Base-by-base conservation (phyloP, 225 moss, liverwort and hornwort species). In the Sphagnum contortum region DNA sequence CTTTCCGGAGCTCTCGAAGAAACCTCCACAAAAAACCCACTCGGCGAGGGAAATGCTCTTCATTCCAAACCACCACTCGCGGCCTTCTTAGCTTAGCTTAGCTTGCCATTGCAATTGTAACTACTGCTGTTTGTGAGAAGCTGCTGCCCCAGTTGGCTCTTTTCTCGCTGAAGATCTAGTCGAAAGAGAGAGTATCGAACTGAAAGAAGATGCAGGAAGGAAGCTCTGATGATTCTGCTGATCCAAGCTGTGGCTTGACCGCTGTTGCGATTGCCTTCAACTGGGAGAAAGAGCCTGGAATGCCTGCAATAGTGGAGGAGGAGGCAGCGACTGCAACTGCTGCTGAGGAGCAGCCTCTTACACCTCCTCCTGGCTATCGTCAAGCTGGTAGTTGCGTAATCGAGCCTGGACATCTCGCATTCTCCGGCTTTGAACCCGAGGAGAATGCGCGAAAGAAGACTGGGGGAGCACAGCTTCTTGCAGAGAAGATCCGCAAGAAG, bases 241-340 rank as follows among this genome's bases (percentile, higher is more conserved):
- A 47, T 11, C 52, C 63, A 11, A 64, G 68, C 10, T 69, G 52
- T 52, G 83, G 62, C 11, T 44, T 44, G 60, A 4, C 76, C 63
- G 74, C 77, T 46, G 79, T 71, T 3, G 83, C 72, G 2, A 69
- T 83, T 2, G 76, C 83, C 1, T 83, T 80, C 9, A 70, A 79
- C 47, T 83, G 83, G 83, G 83, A 83, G 52, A 68, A 71, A 1
- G 70, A 69, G 48, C 83, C 83, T 45, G 83, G 83, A 1, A 80
- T 68, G 54, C 83, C 77, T 1, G 77, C 74, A 12, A 7, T 50
- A 29, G 29, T 29, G 29, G 29, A 29, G 29, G 29, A 29, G 3
- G 55, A 8, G 52, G 63, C 44, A 0, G 65, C 68, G 44, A 12
- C 64, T 10, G 58, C 48, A 0, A 2, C 5, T 3, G 4, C 58